Base-by-base conservation (phyloP, 495 filamentous ascomycete species). In the Astrothelium macrocarpum region DNA sequence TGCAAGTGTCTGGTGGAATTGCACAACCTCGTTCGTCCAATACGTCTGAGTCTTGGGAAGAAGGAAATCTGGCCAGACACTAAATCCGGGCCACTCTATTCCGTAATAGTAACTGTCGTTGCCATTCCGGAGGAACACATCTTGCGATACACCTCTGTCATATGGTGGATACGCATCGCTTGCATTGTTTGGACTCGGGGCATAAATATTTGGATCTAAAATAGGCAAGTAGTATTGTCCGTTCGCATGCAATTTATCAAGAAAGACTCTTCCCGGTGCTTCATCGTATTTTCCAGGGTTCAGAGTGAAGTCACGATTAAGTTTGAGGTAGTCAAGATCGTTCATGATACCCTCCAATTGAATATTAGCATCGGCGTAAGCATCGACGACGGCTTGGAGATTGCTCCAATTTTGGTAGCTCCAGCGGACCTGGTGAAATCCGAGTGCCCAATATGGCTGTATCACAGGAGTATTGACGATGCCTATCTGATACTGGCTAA, bases 201-300 rank as follows among this genome's bases (percentile, higher is more conserved):
- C 59, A 29, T 69, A 66, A 14, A 69, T 63, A 49, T 69, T 67
- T 5, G 64, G 65, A 43, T 69, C 67, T 18, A 69, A 32, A 23
- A 64, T 69, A 1, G 64, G 65, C 64, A 69, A 43, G 28, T 66
- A 69, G 29, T 69, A 64, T 53, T 67, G 67, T 28, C 65, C 65
- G 28, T 43, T 59, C 4, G 67, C 67, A 59, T 69, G 65, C 16
- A 69, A 39, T 23, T 62, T 53, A n/a, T 16, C 59, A 2, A 69
- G 59, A 56, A 69, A 69, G 20, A 39, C 64, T 31, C 64, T 28
- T 3, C 67, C 67, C 61, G 42, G 49, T 45, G 16, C 62, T 20
- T 64, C 39, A 45, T 45, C 36, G 42, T 64, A 67, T 31, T 67
- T 53, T 20, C n/a, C n/a, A n/a, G 65, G 56, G 43, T 58, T 64